phyloP scores from a whole-genome alignment of 2,329 filamentous ascomycete species.

The Cytospora piceicola region DNA sequence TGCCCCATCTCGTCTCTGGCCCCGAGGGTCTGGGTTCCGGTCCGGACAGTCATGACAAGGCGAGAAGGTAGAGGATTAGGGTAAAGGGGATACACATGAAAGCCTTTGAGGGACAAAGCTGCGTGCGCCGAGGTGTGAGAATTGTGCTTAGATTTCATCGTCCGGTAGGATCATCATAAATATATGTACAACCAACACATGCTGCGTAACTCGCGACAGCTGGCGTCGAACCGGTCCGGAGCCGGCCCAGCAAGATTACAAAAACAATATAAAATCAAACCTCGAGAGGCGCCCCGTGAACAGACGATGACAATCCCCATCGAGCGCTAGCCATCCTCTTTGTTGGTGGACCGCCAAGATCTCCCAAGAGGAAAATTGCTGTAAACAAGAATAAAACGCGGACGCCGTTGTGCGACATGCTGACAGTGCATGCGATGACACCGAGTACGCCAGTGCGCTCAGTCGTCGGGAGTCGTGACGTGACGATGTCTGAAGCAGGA shows the following conservation, averaged over 20 bases:
- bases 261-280: not conserved
- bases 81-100: not conserved
- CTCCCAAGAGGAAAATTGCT: not conserved
- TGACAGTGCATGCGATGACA: not conserved
- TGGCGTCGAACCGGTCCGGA: not conserved
- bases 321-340: not conserved
- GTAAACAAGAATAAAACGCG: not conserved
- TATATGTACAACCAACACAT: conserved; percentile 1
- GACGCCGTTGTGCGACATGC: not conserved
- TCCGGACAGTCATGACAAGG: not conserved
- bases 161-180: not conserved
- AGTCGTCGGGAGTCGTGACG: not conserved
- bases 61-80: not conserved
- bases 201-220: not conserved
- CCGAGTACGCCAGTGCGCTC: not conserved
- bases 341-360: not conserved
- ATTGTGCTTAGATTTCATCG: not conserved
- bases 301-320: not conserved
- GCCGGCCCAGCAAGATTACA: not conserved
- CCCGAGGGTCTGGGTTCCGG: not conserved
- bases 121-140: too few species aligned
- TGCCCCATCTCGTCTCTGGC: not conserved
- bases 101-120: not conserved
- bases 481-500: not conserved
- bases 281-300: not conserved